Conservation (phyloP, 164 flowering plant genomes). For the Aristolochia fimbriata region DNA sequence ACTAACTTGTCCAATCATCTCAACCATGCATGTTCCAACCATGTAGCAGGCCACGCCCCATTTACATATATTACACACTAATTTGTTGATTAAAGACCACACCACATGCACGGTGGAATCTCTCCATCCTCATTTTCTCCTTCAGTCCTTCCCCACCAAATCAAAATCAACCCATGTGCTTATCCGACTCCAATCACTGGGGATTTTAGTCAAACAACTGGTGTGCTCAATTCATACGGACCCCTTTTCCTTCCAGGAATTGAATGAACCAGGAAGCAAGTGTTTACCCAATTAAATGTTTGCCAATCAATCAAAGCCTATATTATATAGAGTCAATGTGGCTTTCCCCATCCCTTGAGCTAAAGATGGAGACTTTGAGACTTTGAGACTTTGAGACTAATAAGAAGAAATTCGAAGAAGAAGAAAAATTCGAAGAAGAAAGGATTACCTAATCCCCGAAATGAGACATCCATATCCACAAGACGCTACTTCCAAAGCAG, state of each 20-base stretch:
- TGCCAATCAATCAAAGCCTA: neutral
- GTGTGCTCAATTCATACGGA: too few species aligned
- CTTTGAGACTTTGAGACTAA: too few species aligned
- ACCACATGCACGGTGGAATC: too few species aligned
- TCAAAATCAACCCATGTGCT: conserved; percentile 18
- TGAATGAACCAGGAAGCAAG: neutral
- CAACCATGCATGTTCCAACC: conserved; percentile 30
- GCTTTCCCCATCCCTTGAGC: neutral
- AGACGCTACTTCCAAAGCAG: conserved; percentile 1
- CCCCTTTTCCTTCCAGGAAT: neutral
- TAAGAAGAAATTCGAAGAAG: too few species aligned
- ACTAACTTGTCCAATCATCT: conserved; percentile 21
- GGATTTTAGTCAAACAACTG: conserved; percentile 5
- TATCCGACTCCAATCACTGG: conserved; percentile 1
- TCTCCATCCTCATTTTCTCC: conserved; percentile 15
- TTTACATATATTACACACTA: conserved; percentile 6
- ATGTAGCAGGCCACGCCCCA: conserved; percentile 8
- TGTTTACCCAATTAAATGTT: conserved; percentile 2
- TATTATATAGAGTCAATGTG: neutral
- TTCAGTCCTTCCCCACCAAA: conserved; percentile 17
- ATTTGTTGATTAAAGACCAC: too few species aligned
- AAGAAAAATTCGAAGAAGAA: too few species aligned
- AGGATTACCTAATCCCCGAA: too few species aligned
- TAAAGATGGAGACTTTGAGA: neutral
- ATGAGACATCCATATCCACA: conserved; percentile 2